Percentiles rank a stretch among this genome's conserved stretches.
Evolutionary conservation across 805 yeast genomes (phyloP).

Genomic region (Metschnikowia koreensis): DNA sequence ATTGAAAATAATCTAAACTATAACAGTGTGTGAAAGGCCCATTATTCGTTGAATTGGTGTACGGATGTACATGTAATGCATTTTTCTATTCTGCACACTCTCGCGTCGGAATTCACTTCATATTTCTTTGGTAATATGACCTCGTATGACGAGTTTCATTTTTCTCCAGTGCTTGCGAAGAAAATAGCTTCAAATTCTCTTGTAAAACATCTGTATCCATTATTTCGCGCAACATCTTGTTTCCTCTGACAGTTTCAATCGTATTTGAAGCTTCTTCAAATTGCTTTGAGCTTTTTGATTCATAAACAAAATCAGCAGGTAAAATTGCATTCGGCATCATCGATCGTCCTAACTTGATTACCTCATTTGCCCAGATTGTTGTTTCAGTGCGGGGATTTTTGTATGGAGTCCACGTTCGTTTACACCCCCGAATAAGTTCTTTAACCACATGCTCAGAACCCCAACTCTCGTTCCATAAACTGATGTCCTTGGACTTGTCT

Average conservation of each 20-base stretch:
- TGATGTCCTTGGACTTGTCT: slow-evolving; percentile 23
- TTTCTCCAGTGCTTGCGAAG: neutral
- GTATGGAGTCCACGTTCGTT: slow-evolving; percentile 59
- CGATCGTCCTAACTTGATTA: slow-evolving; percentile 56
- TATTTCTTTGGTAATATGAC: slow-evolving; percentile 32
- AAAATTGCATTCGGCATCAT: slow-evolving; percentile 55
- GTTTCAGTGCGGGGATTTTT: slow-evolving; percentile 52
- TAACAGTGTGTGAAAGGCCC: neutral
- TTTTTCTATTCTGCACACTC: neutral
- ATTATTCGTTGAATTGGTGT: neutral
- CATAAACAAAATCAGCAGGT: slow-evolving; percentile 36
- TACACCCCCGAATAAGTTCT: slow-evolving; percentile 68
- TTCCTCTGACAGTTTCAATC: slow-evolving; percentile 18
- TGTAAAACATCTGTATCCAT: slow-evolving; percentile 1
- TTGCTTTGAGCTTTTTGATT: neutral
- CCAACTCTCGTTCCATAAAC: slow-evolving; percentile 62
- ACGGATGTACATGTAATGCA: neutral
- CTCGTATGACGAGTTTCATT: slow-evolving; percentile 37
- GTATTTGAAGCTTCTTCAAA: neutral
- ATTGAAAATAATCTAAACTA: no score
- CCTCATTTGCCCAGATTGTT: slow-evolving; percentile 64
- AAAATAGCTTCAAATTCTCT: neutral
- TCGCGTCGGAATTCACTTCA: neutral
- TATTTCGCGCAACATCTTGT: slow-evolving; percentile 34
- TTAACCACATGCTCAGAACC: slow-evolving; percentile 59